Base-by-base conservation (phyloP, 495 filamentous ascomycete genomes). In the Pseudomonodictys pantanalensis region DNA sequence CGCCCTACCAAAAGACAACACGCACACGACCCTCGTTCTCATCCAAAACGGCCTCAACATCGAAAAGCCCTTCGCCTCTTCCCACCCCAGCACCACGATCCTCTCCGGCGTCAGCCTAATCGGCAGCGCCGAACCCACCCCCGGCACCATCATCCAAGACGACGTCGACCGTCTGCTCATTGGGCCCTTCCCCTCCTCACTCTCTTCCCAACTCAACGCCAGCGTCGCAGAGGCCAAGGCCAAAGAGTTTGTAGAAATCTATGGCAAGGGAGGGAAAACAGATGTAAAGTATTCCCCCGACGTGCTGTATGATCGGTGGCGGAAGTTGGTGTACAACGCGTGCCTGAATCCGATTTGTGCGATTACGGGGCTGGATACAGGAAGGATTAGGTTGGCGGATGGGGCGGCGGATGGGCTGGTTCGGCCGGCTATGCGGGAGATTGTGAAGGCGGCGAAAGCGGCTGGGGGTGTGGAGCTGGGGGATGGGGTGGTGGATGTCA, bases 21-120 rank as follows among this genome's bases (percentile, higher is more conserved):
- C 73, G 1, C 66, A 78, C 29, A 80, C 83, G 1, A 69, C 71
- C 3, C 79, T 86, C 39, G 72, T 83, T 0, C 74, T 87, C 1
- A 72, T 82, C 28, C 84, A 87, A 65, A 87, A 86, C 59, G 84
- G 83, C 1, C 72, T 87, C 11, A 81, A 82, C 60, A 85, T 87
- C 61, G 83, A 86, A 62, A 73, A 73, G 3, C 84, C 82, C 0
- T 59, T 86, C 12, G 58, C 79, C 29, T 49, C 58, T 1, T 66
- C 68, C 0, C 86, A 82, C 61, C 82, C 83, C 0, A 17, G 56
- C 0, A 86, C 81, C 51, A 68, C 76, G 2, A 61, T 82, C 25
- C 68, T 86, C 4, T 80, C 76, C 2, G 78, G 81, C 3, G 75
- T 87, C 18, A 73, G 71, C 12, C 69, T 79, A n/a, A 81, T 79